Evolutionary conservation across 768 basidiomycete genomes (phyloP).

Genomic region (Trametes gibbosa): DNA sequence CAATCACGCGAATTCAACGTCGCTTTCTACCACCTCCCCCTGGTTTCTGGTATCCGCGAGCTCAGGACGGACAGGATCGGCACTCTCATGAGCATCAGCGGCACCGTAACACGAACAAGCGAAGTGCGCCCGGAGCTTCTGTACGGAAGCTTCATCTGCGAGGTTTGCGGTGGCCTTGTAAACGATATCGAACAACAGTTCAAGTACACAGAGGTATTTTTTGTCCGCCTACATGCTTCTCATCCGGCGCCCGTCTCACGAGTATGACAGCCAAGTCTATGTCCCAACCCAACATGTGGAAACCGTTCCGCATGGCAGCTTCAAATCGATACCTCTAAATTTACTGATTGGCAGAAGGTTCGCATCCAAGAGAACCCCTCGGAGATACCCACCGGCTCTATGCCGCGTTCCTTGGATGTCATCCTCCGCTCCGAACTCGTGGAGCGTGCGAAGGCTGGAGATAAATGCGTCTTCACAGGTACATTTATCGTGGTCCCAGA

Average conservation of each 20-base stretch:
- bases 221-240: neutral
- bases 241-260: neutral
- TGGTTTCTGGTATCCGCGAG: constrained; percentile 93
- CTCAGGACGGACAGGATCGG: constrained; percentile 93
- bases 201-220: constrained; percentile 93
- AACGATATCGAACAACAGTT: constrained; percentile 98
- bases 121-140: constrained; percentile 96
- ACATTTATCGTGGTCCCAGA: constrained; percentile 99
- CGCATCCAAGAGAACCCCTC: constrained; percentile 98
- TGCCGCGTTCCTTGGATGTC: constrained; percentile 96
- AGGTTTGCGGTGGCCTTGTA: constrained; percentile 81
- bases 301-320: constrained; percentile 91
- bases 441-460: constrained; percentile 98
- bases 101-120: constrained; percentile 95
- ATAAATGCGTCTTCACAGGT: constrained; percentile 97
- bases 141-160: constrained; percentile 91
- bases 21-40: constrained; percentile 91
- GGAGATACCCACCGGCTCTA: constrained; percentile 97
- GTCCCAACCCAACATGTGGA: constrained; percentile 92
- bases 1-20: constrained; percentile 92
- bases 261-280: constrained; percentile 71
- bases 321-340: constrained; percentile 93
- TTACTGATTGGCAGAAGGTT: constrained; percentile 99
- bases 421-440: constrained; percentile 94
- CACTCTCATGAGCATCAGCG: constrained; percentile 90